A percentile compares a stretch with the other conserved stretches of the same genome.
phyloP scores from a whole-genome alignment of 2,329 filamentous ascomycete species.

The Cladobotryum protrusum region DNA sequence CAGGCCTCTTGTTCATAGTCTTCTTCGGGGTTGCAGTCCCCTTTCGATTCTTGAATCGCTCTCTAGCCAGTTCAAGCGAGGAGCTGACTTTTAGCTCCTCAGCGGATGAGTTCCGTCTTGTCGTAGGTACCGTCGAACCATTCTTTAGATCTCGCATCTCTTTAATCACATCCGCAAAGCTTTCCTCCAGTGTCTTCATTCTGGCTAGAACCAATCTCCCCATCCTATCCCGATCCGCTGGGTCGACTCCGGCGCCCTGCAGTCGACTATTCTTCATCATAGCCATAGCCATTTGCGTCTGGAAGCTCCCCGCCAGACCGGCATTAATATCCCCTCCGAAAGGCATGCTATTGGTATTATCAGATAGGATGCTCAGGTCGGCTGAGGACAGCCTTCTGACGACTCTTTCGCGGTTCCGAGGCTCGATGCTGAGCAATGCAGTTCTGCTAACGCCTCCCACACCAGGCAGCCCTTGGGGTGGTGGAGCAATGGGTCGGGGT shows the following conservation, averaged over 20 bases:
- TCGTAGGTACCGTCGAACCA: constrained; percentile 40
- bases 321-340: constrained; percentile 53
- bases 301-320: constrained; percentile 67
- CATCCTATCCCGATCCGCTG: constrained; percentile 58
- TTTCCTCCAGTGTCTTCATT: constrained; percentile 90
- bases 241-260: constrained; percentile 35
- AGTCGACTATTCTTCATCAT: constrained; percentile 52
- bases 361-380: constrained; percentile 68
- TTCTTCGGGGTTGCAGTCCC: constrained; percentile 23
- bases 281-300: constrained; percentile 72
- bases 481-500: constrained; percentile 49
- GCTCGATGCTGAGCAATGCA: constrained; percentile 46
- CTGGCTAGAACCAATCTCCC: constrained; percentile 75
- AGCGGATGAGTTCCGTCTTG: constrained; percentile 46
- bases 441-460: constrained; percentile 33
- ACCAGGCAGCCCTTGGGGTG: constrained; percentile 31
- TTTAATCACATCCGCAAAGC: constrained; percentile 78
- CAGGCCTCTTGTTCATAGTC: constrained; percentile 25
- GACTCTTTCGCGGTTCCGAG: constrained; percentile 34
- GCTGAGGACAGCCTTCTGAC: constrained; percentile 53
- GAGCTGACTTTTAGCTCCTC: constrained; percentile 29
- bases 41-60: constrained; percentile 23
- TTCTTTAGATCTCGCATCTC: constrained; percentile 64
- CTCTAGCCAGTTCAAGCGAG: constrained; percentile 30
- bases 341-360: constrained; percentile 49